A percentile compares a stretch with the other conserved stretches of the same genome.
These are phyloP conservation scores for Artomyces pyxidatus DNA, from an alignment of 768 basidiomycete species.

Conservation along the genomic window DNA sequence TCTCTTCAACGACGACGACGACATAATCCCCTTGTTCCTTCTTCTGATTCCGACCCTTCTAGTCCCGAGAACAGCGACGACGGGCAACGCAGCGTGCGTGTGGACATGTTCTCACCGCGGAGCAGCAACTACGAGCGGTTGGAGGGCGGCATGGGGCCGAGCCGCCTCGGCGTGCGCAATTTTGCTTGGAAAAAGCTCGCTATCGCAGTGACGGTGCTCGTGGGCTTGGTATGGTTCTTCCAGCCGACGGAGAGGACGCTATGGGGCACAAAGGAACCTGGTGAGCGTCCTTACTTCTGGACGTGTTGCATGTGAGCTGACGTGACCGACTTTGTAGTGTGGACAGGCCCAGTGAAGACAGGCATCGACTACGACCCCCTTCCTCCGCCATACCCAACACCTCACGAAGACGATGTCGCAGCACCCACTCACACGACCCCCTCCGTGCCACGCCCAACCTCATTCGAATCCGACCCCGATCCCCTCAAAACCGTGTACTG, in stretches of 20 bases:
- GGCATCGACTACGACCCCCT: background rate
- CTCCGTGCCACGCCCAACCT: slow-evolving; percentile 31
- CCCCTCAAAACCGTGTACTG: slow-evolving; percentile 69
- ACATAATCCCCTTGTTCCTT: background rate
- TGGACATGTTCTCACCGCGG: slow-evolving; percentile 27
- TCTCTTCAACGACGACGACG: background rate
- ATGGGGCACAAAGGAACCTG: slow-evolving; percentile 20
- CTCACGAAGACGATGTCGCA: background rate
- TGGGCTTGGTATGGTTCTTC: slow-evolving; percentile 61
- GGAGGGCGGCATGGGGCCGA: slow-evolving; percentile 52
- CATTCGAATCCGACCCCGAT: slow-evolving; percentile 70
- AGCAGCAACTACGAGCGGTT: slow-evolving; percentile 49
- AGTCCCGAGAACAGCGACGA: slow-evolving; percentile 2
- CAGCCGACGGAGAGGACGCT: slow-evolving; percentile 36
- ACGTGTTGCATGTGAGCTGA: too few relatives aligned
- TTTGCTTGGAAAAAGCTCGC: slow-evolving; percentile 62
- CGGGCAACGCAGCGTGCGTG: background rate
- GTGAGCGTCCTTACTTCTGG: slow-evolving; percentile 12
- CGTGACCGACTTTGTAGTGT: background rate
- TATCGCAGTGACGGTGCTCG: slow-evolving; percentile 45
- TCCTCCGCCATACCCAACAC: background rate
- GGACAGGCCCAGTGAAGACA: background rate
- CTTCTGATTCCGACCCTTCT: background rate
- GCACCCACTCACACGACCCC: background rate
- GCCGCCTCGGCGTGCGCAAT: slow-evolving; percentile 22